Conservation (phyloP, 495 filamentous ascomycete genomes). For the Neurospora sublineolata region DNA sequence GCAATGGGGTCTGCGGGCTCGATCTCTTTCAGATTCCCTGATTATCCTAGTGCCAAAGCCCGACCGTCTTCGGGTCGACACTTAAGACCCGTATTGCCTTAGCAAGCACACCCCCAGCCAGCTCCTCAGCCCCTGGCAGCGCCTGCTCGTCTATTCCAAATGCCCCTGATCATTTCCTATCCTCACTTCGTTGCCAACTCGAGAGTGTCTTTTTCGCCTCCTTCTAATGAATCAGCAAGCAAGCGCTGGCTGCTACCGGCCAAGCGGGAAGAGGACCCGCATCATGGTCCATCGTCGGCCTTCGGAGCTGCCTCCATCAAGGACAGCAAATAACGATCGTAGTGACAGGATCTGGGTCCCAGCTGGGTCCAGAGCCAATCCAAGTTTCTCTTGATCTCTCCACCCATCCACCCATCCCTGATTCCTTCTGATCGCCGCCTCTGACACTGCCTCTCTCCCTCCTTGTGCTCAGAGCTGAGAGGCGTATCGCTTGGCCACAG, state of each 20-base stretch:
- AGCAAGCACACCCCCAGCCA: background rate
- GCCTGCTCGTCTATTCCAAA: background rate
- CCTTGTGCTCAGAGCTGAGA: background rate
- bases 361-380: background rate
- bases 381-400: background rate
- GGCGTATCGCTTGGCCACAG: background rate
- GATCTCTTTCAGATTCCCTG: background rate
- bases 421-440: background rate
- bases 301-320: background rate
- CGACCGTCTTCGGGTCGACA: background rate
- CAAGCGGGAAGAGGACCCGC: background rate
- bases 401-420: background rate
- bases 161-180: background rate
- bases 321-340: background rate
- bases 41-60: background rate
- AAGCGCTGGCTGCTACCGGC: background rate
- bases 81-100: background rate
- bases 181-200: background rate
- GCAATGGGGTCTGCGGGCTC: background rate
- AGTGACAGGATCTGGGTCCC: background rate
- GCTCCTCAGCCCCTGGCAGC: background rate
- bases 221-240: background rate
- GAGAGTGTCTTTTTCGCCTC: background rate
- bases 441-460: background rate
- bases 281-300: background rate